Base-by-base conservation (phyloP, 139 green algal species). In the Micromonas pusilla region DNA sequence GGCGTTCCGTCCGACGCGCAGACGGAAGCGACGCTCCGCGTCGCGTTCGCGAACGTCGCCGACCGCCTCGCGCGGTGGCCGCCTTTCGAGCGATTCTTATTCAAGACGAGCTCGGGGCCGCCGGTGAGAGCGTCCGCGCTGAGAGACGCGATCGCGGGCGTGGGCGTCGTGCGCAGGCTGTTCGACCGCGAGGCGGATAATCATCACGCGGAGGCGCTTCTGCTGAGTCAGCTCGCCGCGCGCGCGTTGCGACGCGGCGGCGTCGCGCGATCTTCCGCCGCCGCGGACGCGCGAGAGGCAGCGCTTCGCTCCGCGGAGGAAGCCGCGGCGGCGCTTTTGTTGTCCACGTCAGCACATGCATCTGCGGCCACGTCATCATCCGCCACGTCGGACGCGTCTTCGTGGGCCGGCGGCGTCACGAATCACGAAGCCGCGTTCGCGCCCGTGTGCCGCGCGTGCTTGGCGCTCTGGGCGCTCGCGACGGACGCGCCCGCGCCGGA, bases 171-270 rank as follows among this genome's bases (percentile, higher is more conserved):
- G 9, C 39, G 37, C 33, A 81, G 87, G 20, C 81, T 96, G 34
- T 96, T 96, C 82, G 91, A 94, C 66, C 85, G 81, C 4, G 91
- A 96, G 82, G 45, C 80, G 6, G 91, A 95, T 78, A 96, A 95
- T 80, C 86, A 90, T 6, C 88, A 94, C 66, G 83, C 89, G 71
- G 91, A 96, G 83, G 79, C 84, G 32, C 62, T 93, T 68, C 80
- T 91, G 38, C 6, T 88, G 21, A 84, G 84, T 0, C 87, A 93
- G 84, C 76, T 93, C n/a, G 83, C 54, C 3, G 57, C 72, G n/a
- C n/a, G 21, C 21, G 32, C 37, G 25, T 33, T 76, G 3, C 3
- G 23, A 5, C 13, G 13, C 28, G 4, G 2, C 4, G 65, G 38
- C 65, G 65, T 26, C 28, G 13, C n/a, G 65, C 36, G 26, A 13